Percentiles rank a stretch among this genome's conserved stretches.
phyloP scores from a whole-genome alignment of 495 filamentous ascomycete species.

The Pseudomonodictys pantanalensis region DNA sequence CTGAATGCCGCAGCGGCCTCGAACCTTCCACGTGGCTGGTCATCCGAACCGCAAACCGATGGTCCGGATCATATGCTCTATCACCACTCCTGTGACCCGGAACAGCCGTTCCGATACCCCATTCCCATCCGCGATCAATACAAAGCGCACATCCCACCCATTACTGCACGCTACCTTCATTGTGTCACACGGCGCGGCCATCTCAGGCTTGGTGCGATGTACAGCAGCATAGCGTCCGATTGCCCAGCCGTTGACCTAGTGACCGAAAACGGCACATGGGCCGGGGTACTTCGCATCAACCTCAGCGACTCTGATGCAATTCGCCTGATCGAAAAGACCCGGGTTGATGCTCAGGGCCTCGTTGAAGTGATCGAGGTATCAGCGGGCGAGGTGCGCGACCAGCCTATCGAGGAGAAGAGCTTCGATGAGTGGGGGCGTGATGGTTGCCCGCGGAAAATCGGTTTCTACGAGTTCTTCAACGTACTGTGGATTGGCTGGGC shows the following conservation, averaged over 20 bases:
- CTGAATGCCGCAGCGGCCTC: background rate
- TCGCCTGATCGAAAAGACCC: background rate
- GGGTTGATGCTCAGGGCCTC: background rate
- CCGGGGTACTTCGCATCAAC: background rate
- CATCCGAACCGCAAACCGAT: background rate
- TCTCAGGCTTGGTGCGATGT: background rate
- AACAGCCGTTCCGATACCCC: constrained; percentile 1
- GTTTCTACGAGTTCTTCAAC: constrained; percentile 3
- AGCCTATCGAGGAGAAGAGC: constrained; percentile 5
- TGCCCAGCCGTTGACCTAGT: background rate
- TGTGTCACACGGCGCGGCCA: background rate
- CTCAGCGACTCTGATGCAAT: background rate
- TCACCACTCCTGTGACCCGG: background rate
- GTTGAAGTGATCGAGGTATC: constrained; percentile 9
- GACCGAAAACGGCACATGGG: background rate
- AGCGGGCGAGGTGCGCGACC: background rate
- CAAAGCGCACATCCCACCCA: constrained; percentile 1
- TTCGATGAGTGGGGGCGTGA: background rate
- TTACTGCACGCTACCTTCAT: background rate
- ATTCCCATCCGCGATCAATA: constrained; percentile 3
- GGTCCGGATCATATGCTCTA: background rate
- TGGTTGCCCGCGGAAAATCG: background rate
- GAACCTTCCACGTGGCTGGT: background rate
- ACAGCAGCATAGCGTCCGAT: background rate
- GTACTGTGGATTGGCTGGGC: constrained; percentile 16